Conservation (phyloP, 495 filamentous ascomycete species). For the Tricharina praecox region DNA sequence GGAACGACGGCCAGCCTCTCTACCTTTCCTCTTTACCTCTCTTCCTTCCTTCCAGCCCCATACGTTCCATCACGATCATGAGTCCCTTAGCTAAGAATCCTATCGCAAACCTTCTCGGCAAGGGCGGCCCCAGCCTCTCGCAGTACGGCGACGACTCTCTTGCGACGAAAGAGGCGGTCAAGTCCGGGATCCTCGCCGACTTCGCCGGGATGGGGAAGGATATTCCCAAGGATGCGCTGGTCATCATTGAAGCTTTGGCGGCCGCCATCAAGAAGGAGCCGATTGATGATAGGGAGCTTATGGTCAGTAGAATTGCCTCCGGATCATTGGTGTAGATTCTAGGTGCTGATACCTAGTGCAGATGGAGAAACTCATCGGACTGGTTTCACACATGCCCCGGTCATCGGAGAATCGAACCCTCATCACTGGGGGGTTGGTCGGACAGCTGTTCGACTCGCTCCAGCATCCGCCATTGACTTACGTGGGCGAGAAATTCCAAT, state of each 20-base stretch:
- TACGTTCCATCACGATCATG: too few species aligned
- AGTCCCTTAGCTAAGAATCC: too few species aligned
- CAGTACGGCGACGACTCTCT: not conserved
- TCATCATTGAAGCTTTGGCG: not conserved
- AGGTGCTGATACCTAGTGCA: too few species aligned
- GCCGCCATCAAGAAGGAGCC: not conserved
- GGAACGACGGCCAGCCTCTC: too few species aligned
- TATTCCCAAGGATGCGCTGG: not conserved
- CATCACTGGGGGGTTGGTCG: constrained; percentile 26
- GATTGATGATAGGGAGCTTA: not conserved
- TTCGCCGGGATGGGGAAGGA: not conserved
- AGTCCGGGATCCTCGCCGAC: not conserved
- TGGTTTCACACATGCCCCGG: constrained; percentile 11
- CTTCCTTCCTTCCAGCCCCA: too few species aligned
- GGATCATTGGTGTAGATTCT: not conserved
- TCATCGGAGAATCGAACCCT: constrained; percentile 9
- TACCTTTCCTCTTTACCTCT: too few species aligned
- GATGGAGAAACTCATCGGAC: constrained; percentile 16
- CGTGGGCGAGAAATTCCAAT: constrained; percentile 33
- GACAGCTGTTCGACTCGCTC: constrained; percentile 46
- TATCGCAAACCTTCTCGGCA: too few species aligned
- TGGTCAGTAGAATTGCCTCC: not conserved
- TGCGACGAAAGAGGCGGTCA: not conserved
- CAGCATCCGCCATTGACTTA: constrained; percentile 48
- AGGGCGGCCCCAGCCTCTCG: not conserved